phyloP scores from a whole-genome alignment of 805 yeast species.

The Zygosaccharomyces pseudorouxii region DNA sequence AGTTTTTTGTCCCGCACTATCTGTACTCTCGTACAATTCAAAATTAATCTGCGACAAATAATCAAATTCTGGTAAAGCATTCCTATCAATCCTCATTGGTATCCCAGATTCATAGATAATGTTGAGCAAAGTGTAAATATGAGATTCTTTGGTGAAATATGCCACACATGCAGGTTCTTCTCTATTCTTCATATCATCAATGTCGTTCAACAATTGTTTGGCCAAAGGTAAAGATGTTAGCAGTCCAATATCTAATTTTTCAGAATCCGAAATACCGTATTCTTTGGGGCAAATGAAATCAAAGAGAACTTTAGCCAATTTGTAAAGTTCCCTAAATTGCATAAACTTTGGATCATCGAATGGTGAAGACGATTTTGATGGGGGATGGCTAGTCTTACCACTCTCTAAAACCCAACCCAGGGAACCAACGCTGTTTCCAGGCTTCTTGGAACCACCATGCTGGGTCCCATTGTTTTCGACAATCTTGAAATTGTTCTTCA shows the following conservation, averaged over 20 bases:
- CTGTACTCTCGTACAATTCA: conserved; percentile 83
- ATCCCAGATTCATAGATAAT: conserved; percentile 86
- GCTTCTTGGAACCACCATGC: conserved; percentile 13
- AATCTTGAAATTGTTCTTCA: conserved; percentile 70
- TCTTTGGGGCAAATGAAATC: conserved; percentile 99
- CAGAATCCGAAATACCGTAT: conserved; percentile 93
- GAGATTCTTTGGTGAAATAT: conserved; percentile 95
- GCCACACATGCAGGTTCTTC: conserved; percentile 81
- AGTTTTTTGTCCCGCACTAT: conserved; percentile 64
- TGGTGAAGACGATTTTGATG: conserved; percentile 37
- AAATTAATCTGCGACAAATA: conserved; percentile 91
- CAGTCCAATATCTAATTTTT: conserved; percentile 92
- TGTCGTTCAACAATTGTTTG: conserved; percentile 75
- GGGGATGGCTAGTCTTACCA: conserved; percentile 27
- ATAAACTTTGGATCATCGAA: conserved; percentile 80
- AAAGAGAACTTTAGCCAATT: conserved; percentile 86
- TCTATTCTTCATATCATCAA: conserved; percentile 69
- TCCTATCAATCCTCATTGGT: conserved; percentile 93
- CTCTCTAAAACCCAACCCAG: conserved; percentile 66
- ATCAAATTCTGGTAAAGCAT: conserved; percentile 94
- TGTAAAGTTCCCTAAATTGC: conserved; percentile 78
- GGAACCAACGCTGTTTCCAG: conserved; percentile 50
- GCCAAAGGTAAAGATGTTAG: conserved; percentile 92
- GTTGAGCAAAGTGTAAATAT: conserved; percentile 87
- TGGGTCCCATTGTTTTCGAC: conserved; percentile 33